Percentiles rank a stretch among this genome's conserved stretches.
Evolutionary conservation across 306 rosid genomes (phyloP).

Genomic region (Trifolium pratense): DNA sequence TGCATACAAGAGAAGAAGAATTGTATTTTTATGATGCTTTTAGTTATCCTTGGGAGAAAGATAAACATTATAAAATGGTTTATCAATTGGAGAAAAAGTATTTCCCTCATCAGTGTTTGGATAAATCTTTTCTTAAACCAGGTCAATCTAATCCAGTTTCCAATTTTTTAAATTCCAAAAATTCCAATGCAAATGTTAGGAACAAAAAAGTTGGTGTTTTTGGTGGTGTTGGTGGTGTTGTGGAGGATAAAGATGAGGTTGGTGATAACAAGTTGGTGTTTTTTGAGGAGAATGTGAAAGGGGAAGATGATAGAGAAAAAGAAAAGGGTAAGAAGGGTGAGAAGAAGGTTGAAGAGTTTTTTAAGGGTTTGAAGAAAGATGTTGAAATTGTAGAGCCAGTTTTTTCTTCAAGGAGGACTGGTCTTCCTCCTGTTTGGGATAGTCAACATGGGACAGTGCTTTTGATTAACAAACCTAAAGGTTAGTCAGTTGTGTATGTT

Average conservation of each 20-base stretch:
- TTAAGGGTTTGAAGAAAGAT: slow-evolving; percentile 76
- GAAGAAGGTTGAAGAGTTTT: slow-evolving; percentile 90
- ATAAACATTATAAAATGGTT: slow-evolving; percentile 91
- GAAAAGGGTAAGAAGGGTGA: slow-evolving; percentile 33
- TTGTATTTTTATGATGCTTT: slow-evolving; percentile 75
- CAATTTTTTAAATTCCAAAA: neutral
- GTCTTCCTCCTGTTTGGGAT: slow-evolving; percentile 85
- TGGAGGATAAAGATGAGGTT: slow-evolving; percentile 41
- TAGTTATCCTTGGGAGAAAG: slow-evolving; percentile 92
- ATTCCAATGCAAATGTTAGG: slow-evolving; percentile 28
- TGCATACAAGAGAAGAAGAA: slow-evolving; percentile 86
- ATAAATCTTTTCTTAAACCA: slow-evolving; percentile 85
- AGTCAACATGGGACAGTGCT: slow-evolving; percentile 77
- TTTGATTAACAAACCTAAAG: slow-evolving; percentile 93
- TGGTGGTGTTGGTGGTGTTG: neutral
- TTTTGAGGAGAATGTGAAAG: slow-evolving; percentile 60
- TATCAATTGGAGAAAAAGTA: slow-evolving; percentile 90
- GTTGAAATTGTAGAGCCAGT: slow-evolving; percentile 63
- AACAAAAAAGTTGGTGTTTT: slow-evolving; percentile 37
- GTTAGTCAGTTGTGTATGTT: slow-evolving; percentile 36
- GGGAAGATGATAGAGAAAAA: slow-evolving; percentile 15
- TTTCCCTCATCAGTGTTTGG: slow-evolving; percentile 80
- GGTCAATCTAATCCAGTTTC: slow-evolving; percentile 54
- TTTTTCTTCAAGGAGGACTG: slow-evolving; percentile 70
- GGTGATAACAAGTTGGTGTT: slow-evolving; percentile 61